Evolutionary conservation across 2,329 filamentous ascomycete genomes (phyloP).

Genomic region (Microcera coccophila): DNA sequence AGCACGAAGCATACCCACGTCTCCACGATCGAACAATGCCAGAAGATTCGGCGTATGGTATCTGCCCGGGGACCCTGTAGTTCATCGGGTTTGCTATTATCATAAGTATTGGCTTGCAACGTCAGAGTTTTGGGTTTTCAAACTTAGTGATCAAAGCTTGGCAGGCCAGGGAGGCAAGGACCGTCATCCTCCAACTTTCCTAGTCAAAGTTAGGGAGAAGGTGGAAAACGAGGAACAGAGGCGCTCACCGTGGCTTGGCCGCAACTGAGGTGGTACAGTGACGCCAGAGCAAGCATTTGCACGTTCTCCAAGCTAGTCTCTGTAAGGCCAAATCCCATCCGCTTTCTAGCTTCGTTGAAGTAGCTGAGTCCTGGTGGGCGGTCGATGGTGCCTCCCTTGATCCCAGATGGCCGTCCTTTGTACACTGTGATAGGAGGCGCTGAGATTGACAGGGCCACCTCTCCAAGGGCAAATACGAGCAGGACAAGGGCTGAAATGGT

Average conservation of each 20-base stretch:
- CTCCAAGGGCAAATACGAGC: conserved; percentile 56
- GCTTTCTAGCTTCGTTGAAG: conserved; percentile 59
- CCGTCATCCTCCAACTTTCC: conserved; percentile 59
- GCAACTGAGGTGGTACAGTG: conserved; percentile 52
- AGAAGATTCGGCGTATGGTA: conserved; percentile 23
- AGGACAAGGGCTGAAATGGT: conserved; percentile 50
- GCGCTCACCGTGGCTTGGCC: conserved; percentile 47
- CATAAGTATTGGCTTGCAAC: conserved; percentile 1
- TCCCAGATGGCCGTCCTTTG: conserved; percentile 46
- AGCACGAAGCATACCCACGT: conserved; percentile 14
- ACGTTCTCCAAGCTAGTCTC: conserved; percentile 56
- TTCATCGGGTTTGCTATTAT: conserved; percentile 21
- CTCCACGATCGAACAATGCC: conserved; percentile 28
- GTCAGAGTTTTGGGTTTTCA: conserved; percentile 5
- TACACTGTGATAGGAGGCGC: conserved; percentile 43
- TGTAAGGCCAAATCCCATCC: conserved; percentile 55
- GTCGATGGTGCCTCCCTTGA: conserved; percentile 47
- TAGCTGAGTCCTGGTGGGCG: conserved; percentile 54
- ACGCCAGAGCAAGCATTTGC: conserved; percentile 54
- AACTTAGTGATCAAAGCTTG: conserved; percentile 54
- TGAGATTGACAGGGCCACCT: conserved; percentile 51
- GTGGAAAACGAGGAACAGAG: not conserved
- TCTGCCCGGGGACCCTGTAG: conserved; percentile 23
- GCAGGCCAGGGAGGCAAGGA: conserved; percentile 53
- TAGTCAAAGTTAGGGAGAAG: conserved; percentile 26